Percentiles rank a stretch among this genome's conserved stretches.
phyloP scores from a whole-genome alignment of 805 yeast genomes.

The Zygosaccharomyces lentus region DNA sequence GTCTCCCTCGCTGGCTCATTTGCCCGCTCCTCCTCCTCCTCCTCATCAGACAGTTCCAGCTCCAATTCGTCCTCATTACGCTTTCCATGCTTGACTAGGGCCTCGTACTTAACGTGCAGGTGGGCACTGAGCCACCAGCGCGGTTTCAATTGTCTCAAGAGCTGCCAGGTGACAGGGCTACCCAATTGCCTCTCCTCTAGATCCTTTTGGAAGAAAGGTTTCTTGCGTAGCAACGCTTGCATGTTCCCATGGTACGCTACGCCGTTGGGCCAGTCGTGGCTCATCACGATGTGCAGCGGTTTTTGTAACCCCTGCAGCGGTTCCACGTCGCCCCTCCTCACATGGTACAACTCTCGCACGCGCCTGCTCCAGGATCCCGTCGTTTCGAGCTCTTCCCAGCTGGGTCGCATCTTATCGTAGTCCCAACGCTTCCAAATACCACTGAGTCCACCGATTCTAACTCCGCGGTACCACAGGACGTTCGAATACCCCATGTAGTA shows the following conservation, averaged over 20 bases:
- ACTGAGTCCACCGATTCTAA: conserved; percentile 75
- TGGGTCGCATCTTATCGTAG: conserved; percentile 44
- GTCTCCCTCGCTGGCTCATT: conserved; percentile 33
- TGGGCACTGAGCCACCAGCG: conserved; percentile 85
- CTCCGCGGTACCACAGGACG: conserved; percentile 67
- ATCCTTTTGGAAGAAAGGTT: conserved; percentile 68
- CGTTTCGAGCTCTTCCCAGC: conserved; percentile 42
- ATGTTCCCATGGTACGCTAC: conserved; percentile 62
- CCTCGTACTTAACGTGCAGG: conserved; percentile 70
- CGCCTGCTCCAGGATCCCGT: conserved; percentile 23
- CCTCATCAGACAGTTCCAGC: conserved; percentile 28
- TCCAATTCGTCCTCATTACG: conserved; percentile 35
- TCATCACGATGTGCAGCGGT: conserved; percentile 52
- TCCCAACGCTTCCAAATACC: conserved; percentile 69
- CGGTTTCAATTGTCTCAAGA: conserved; percentile 57
- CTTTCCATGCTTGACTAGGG: conserved; percentile 43
- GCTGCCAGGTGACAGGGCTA: conserved; percentile 56
- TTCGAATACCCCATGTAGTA: conserved; percentile 80
- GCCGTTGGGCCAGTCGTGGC: conserved; percentile 95
- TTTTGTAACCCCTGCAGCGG: conserved; percentile 45
- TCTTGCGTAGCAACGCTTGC: conserved; percentile 45
- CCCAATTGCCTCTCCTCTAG: conserved; percentile 61
- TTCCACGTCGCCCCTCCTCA: conserved; percentile 53
- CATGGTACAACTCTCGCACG: conserved; percentile 47
- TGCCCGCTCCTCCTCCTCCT: conserved; percentile 8